Conservation (phyloP, 2,329 filamentous ascomycete genomes). For the Diaporthe citrichinensis region DNA sequence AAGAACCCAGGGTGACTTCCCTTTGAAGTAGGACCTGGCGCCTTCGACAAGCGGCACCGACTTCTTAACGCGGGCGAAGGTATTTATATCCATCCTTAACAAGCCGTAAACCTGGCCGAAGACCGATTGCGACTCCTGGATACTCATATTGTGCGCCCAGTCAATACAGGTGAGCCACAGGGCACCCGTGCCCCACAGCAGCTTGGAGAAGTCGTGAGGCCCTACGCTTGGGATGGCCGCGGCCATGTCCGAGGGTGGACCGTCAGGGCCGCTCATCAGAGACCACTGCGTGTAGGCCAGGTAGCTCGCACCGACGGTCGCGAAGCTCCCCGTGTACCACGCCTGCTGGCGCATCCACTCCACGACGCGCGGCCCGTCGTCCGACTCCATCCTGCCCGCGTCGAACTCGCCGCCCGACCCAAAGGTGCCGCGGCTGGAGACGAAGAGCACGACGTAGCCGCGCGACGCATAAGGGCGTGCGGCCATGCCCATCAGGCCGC, state of each 20-base stretch:
- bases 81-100: neutral
- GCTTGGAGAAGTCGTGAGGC: slow-evolving; percentile 38
- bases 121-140: neutral
- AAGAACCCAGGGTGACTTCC: slow-evolving; percentile 29
- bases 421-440: slow-evolving; percentile 43
- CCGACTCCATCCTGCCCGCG: slow-evolving; percentile 31
- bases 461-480: slow-evolving; percentile 43
- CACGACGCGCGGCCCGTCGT: slow-evolving; percentile 42
- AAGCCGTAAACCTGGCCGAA: neutral
- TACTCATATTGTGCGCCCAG: slow-evolving; percentile 18
- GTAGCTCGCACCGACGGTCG: slow-evolving; percentile 43
- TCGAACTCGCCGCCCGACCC: slow-evolving; percentile 43
- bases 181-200: slow-evolving; percentile 43
- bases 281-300: slow-evolving; percentile 45
- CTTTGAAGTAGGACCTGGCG: slow-evolving; percentile 14
- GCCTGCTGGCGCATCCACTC: slow-evolving; percentile 44
- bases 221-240: slow-evolving; percentile 37
- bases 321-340: slow-evolving; percentile 45
- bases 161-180: slow-evolving; percentile 34
- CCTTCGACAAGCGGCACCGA: slow-evolving; percentile 34
- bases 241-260: slow-evolving; percentile 41
- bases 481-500: slow-evolving; percentile 27
- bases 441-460: slow-evolving; percentile 45
- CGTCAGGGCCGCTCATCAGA: slow-evolving; percentile 37
- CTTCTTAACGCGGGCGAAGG: slow-evolving; percentile 5